phyloP scores from a whole-genome alignment of 805 yeast genomes.

The Ascoidea asiatica region DNA sequence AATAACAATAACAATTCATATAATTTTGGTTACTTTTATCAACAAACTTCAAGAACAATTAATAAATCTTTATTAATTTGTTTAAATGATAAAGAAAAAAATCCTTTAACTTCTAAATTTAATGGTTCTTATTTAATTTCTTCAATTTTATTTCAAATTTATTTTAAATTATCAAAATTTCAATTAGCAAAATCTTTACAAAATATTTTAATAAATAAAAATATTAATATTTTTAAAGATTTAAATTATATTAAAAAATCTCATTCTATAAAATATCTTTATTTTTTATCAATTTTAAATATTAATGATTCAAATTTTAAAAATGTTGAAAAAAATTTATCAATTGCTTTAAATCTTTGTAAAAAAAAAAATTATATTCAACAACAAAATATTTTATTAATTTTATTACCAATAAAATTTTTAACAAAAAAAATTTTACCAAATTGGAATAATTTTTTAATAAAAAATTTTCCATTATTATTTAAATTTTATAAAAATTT shows the following conservation, averaged over 20 bases:
- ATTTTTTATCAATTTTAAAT: conserved; percentile 54
- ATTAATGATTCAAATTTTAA: conserved; percentile 51
- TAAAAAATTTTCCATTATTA: conserved; percentile 29
- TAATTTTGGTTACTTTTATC: conserved; percentile 20
- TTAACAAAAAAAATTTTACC: conserved; percentile 37
- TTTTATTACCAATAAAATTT: conserved; percentile 53
- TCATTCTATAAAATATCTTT: conserved; percentile 48
- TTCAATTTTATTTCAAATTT: conserved; percentile 54
- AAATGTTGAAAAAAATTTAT: conserved; percentile 36
- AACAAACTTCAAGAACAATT: conserved; percentile 46
- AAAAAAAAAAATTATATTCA: conserved; percentile 6
- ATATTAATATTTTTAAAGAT: conserved; percentile 41
- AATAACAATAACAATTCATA: conserved; percentile 7
- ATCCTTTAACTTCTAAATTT: conserved; percentile 33
- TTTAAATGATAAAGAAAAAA: conserved; percentile 63
- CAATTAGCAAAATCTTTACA: conserved; percentile 67
- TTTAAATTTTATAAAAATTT: conserved; percentile 29
- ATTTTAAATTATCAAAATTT: conserved; percentile 49
- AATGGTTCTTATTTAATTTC: conserved; percentile 58
- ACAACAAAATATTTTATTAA: conserved; percentile 29
- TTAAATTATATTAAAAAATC: conserved; percentile 28
- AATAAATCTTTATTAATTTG: conserved; percentile 68
- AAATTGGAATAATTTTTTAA: conserved; percentile 15
- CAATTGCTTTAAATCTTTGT: conserved; percentile 31
- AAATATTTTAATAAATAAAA: conserved; percentile 48